Percentiles rank a stretch among this genome's conserved stretches.
Evolutionary conservation across 768 basidiomycete genomes (phyloP).

Genomic region (Leccinellum rugosiceps): DNA sequence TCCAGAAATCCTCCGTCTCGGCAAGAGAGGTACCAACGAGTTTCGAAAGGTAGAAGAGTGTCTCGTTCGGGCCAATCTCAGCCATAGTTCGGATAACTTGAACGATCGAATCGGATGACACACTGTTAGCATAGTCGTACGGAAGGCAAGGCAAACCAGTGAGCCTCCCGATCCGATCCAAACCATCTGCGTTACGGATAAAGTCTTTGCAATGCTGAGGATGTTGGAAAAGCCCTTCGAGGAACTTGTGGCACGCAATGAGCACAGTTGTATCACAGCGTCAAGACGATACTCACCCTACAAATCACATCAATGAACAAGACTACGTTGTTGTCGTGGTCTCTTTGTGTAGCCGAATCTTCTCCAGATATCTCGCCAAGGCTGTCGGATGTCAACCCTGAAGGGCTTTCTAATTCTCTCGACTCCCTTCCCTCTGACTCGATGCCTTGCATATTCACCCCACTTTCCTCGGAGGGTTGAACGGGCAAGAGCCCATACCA

Average conservation of each 20-base stretch:
- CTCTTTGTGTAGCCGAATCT: constrained; percentile 40
- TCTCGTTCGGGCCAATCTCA: constrained; percentile 78
- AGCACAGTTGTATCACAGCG: neutral
- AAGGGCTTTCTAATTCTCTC: constrained; percentile 18
- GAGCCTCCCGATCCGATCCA: constrained; percentile 70
- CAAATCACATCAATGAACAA: constrained; percentile 78
- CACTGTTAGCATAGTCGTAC: constrained; percentile 81
- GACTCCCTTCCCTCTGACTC: constrained; percentile 18
- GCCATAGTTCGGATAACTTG: constrained; percentile 87
- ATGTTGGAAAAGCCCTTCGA: constrained; percentile 94
- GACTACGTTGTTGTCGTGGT: constrained; percentile 74
- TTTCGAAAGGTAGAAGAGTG: constrained; percentile 64
- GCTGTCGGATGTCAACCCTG: constrained; percentile 15
- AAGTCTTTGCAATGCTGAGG: constrained; percentile 88
- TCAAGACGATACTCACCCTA: constrained; percentile 48
- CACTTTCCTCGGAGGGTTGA: constrained; percentile 17
- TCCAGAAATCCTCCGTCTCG: constrained; percentile 74
- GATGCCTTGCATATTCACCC: constrained; percentile 52
- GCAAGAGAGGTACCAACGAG: constrained; percentile 68
- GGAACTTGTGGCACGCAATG: constrained; percentile 51
- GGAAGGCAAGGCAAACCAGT: constrained; percentile 85
- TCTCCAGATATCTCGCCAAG: constrained; percentile 19
- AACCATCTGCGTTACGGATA: constrained; percentile 66
- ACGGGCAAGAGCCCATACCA: constrained; percentile 60
- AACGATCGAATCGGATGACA: constrained; percentile 82